A percentile compares a stretch with the other conserved stretches of the same genome.
Evolutionary conservation across 495 filamentous ascomycete species (phyloP).

Genomic region (Penicillium alfredii): DNA sequence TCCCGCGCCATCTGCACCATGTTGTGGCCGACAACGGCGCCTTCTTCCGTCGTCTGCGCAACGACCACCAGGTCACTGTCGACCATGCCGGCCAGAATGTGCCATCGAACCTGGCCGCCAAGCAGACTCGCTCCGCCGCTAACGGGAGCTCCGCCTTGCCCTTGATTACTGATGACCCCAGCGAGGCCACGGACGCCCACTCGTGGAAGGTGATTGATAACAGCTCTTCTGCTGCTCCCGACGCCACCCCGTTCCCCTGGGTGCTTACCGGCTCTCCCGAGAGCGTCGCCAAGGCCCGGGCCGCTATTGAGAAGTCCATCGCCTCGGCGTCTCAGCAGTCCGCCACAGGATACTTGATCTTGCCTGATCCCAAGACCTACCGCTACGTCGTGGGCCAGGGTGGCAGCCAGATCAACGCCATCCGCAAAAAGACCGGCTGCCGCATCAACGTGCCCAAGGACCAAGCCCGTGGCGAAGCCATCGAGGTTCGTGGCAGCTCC

Average conservation of each 20-base stretch:
- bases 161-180: slow-evolving; percentile 80
- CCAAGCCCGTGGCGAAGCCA: slow-evolving; percentile 71
- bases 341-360: slow-evolving; percentile 75
- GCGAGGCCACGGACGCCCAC: slow-evolving; percentile 54
- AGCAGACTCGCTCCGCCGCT: slow-evolving; percentile 32
- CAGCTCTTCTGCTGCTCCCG: slow-evolving; percentile 27
- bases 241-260: slow-evolving; percentile 72
- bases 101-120: slow-evolving; percentile 55
- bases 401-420: slow-evolving; percentile 84
- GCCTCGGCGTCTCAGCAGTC: slow-evolving; percentile 65
- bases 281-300: slow-evolving; percentile 69
- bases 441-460: slow-evolving; percentile 86
- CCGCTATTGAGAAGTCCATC: slow-evolving; percentile 63
- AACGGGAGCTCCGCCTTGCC: slow-evolving; percentile 62
- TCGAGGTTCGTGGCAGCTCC: slow-evolving; percentile 74
- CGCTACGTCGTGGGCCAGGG: slow-evolving; percentile 84
- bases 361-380: slow-evolving; percentile 86
- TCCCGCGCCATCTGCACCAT: slow-evolving; percentile 79
- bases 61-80: slow-evolving; percentile 78
- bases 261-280: slow-evolving; percentile 73
- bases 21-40: slow-evolving; percentile 79
- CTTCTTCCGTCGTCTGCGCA: slow-evolving; percentile 81
- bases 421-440: slow-evolving; percentile 87
- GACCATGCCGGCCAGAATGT: slow-evolving; percentile 76
- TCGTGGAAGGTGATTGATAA: slow-evolving; percentile 74